Conservation (phyloP, 1,139 yeast genomes). For the Geotrichum cucujoidarum region DNA sequence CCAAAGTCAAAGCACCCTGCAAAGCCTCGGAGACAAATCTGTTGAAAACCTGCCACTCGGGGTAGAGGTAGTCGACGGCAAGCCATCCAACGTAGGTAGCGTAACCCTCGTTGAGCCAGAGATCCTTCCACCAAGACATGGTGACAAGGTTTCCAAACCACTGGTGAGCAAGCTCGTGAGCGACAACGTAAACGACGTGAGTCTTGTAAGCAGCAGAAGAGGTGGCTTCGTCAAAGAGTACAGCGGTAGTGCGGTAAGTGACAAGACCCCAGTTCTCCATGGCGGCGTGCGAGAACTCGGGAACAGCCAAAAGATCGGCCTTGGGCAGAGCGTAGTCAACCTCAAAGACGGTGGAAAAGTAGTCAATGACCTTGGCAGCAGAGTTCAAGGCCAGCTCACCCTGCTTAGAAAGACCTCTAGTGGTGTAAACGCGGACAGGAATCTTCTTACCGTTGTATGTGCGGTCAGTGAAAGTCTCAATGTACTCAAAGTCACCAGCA, state of each 20-base stretch:
- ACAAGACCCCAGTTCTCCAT: conserved; percentile 81
- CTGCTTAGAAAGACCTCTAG: conserved; percentile 57
- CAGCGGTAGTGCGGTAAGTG: conserved; percentile 67
- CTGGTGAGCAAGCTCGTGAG: conserved; percentile 79
- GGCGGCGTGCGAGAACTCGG: conserved; percentile 72
- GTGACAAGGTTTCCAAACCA: conserved; percentile 83
- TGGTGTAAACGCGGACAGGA: conserved; percentile 69
- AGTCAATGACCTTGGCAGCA: conserved; percentile 63
- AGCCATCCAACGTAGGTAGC: conserved; percentile 77
- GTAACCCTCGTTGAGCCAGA: conserved; percentile 80
- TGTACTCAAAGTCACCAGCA: conserved; percentile 67
- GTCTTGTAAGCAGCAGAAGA: conserved; percentile 52
- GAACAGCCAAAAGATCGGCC: conserved; percentile 69
- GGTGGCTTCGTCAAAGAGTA: conserved; percentile 56
- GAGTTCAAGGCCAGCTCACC: conserved; percentile 60
- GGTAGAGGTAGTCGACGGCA: conserved; percentile 60
- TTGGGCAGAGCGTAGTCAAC: conserved; percentile 65
- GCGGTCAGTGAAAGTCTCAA: conserved; percentile 44
- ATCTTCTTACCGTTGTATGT: conserved; percentile 47
- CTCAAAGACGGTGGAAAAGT: conserved; percentile 59
- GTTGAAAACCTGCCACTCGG: conserved; percentile 69
- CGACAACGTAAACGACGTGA: conserved; percentile 72
- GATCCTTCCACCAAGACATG: conserved; percentile 83
- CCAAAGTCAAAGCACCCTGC: conserved; percentile 60
- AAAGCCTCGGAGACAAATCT: conserved; percentile 58